Evolutionary conservation across 1,284 basidiomycete genomes (phyloP), one percentile per base, ranked within the genome.

Genomic region (Sparassis latifolia): DNA sequence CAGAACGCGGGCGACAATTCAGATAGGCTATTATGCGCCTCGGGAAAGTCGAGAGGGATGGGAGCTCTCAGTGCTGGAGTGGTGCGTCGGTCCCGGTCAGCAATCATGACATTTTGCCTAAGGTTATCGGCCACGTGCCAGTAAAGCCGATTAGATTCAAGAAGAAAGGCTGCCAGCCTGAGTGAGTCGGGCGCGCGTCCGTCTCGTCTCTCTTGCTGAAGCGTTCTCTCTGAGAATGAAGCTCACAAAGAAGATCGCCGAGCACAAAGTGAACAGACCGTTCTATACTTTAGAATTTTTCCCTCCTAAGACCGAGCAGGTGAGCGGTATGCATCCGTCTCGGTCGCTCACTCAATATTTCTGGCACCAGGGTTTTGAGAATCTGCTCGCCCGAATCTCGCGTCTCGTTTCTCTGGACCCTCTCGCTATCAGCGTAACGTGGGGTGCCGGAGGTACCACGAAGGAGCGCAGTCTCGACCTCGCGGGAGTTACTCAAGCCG

Each of bases 381-480:
- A 96, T 66, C 75, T 96, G 30, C 74, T 92, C 54, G 74, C 86
- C 55, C 84, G 95, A 55, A 89, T 92, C 57, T 79, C 81, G 32
- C 80, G 92, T 47, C 73, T 97, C 46, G 72, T 83, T 33, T 64
- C 73, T 3, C 71, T 92, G 32, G 73, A 82, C 20, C 92, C 92
- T 9, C 70, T 92, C 9, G 90, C 87, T 33, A 78, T 95, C 58
- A 92, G 87, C 60, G 79, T 97, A 37, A 97, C 95, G 60, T 97
- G 95, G 95, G 95, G 95, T 45, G 93, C 95, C 0, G 93, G 95
- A n/a, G 95, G 97, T 0, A 84, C 86, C 5, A 99, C 97, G 0
- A 90, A 84, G 55, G 89, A 94, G 33, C 79, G 89, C 45, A 92
- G 85, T 62, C 74, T 99, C 45, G 93, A 96, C 60, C 79, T 99